These are phyloP conservation scores for Emergomyces africanus DNA, from an alignment of 2,329 filamentous ascomycete species.

Conservation along the genomic window DNA sequence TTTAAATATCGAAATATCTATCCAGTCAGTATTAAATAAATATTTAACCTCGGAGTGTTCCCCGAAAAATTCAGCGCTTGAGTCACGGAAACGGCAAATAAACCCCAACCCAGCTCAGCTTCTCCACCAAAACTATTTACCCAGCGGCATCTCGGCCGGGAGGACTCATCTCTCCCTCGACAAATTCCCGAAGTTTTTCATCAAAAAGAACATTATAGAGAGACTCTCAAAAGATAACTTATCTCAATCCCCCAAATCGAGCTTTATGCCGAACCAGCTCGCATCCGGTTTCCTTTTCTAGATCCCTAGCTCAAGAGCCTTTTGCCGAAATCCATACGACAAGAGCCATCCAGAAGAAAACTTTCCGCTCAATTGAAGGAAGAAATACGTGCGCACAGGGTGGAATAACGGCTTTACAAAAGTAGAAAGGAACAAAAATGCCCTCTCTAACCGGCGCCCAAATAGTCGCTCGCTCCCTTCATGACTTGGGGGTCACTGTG, in stretches of 20 bases:
- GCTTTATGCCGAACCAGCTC: background rate
- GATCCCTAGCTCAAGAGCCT: too few relatives aligned
- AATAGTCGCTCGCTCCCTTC: slow-evolving; percentile 37
- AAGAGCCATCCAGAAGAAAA: background rate
- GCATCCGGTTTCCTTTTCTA: background rate
- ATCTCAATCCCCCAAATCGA: background rate
- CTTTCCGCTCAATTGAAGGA: background rate
- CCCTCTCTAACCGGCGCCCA: slow-evolving; percentile 28
- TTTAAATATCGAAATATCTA: too few relatives aligned
- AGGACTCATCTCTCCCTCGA: background rate
- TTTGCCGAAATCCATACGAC: background rate
- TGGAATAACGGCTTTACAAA: background rate
- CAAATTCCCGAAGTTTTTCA: background rate
- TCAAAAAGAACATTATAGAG: background rate
- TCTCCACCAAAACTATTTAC: background rate
- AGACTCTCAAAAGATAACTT: background rate
- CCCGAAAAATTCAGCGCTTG: background rate
- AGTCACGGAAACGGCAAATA: background rate
- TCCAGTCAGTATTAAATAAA: too few relatives aligned
- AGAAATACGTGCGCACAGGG: background rate
- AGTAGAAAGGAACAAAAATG: background rate
- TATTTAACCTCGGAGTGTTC: background rate
- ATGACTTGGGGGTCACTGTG: slow-evolving; percentile 37
- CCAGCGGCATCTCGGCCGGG: background rate
- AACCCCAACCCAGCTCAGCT: background rate